Base-by-base conservation (phyloP, 495 filamentous ascomycete species). In the Lophiotrema nucula region DNA sequence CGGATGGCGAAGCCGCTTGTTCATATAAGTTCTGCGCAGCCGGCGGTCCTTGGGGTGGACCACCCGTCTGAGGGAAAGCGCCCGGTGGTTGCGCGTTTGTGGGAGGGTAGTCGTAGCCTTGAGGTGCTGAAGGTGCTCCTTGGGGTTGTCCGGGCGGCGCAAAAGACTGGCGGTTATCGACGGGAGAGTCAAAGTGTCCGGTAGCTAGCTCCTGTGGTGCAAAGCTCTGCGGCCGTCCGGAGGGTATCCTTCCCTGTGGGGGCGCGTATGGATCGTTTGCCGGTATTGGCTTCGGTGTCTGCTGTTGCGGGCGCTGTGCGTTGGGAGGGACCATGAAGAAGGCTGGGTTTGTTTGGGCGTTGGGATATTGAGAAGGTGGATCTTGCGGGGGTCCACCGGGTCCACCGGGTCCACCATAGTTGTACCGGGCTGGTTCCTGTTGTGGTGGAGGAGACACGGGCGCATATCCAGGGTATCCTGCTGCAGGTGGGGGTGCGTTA, bases 171-270 rank as follows among this genome's bases (percentile, higher is more conserved):
- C 71, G 71, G 46, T 64, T 66, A 37, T 72, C 71, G 11, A 69
- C 48, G 0, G 71, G 71, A 22, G 61, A 67, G 42, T 73, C 71
- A 59, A 63, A 73, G 48, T 66, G 62, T 27, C 64, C 59, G 3
- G 69, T 71, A 13, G 69, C 70, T n/a, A 74, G 66, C 47, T 74
- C 72, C 38, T 74, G 72, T 18, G 68, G 71, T 2, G 52, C 57
- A 37, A 54, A 61, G 26, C 61, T 68, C 50, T 53, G 67, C 53
- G 63, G 62, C 16, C 62, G 53, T 6, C 22, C 62, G 12, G 23
- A 33, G 22, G 50, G 47, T 1, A 58, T 48, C 25, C 62, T 28
- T 5, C 57, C 51, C 22, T 56, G 57, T 13, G 52, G 57, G 4
- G 51, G 50, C 10, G 57, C 47, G 37, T 66, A 66, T 18, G 62